Percentiles rank a stretch among this genome's conserved stretches.
These are phyloP conservation scores for Rhizopogon vesiculosus DNA, from an alignment of 768 basidiomycete species.

Conservation along the genomic window DNA sequence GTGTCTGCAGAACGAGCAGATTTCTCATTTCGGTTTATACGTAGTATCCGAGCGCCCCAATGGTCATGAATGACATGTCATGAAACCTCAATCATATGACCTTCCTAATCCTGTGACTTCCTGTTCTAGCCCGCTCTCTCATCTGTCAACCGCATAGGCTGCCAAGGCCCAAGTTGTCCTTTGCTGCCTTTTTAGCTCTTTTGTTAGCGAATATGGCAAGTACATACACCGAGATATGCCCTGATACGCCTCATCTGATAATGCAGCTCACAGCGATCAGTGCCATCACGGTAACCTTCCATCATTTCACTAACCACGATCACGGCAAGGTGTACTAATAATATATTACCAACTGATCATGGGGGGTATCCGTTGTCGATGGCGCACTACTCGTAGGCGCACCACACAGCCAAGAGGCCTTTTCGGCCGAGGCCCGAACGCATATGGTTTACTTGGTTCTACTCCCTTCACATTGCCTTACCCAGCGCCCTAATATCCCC, in stretches of 20 bases:
- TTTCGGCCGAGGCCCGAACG: not conserved
- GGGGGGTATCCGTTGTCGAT: too few species aligned
- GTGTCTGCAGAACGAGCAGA: too few species aligned
- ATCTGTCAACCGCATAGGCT: not conserved
- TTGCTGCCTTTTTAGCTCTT: not conserved
- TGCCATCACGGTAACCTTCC: not conserved
- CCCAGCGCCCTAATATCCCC: slow-evolving; percentile 38
- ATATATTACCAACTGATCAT: not conserved
- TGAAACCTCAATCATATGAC: too few species aligned
- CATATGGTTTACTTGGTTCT: not conserved
- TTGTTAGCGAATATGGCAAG: not conserved
- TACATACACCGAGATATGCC: not conserved
- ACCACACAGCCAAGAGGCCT: too few species aligned
- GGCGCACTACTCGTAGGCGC: too few species aligned
- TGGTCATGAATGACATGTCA: too few species aligned
- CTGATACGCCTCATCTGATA: not conserved
- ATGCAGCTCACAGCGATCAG: not conserved
- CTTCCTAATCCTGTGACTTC: too few species aligned
- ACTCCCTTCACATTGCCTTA: not conserved
- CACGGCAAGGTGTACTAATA: not conserved
- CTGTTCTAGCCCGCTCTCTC: too few species aligned
- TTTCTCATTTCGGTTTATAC: too few species aligned
- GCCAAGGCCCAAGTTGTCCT: not conserved
- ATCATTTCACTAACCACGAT: not conserved
- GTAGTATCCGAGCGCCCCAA: too few species aligned